Conservation (phyloP, 1,284 basidiomycete genomes). For the Xerocomus nothofagi region DNA sequence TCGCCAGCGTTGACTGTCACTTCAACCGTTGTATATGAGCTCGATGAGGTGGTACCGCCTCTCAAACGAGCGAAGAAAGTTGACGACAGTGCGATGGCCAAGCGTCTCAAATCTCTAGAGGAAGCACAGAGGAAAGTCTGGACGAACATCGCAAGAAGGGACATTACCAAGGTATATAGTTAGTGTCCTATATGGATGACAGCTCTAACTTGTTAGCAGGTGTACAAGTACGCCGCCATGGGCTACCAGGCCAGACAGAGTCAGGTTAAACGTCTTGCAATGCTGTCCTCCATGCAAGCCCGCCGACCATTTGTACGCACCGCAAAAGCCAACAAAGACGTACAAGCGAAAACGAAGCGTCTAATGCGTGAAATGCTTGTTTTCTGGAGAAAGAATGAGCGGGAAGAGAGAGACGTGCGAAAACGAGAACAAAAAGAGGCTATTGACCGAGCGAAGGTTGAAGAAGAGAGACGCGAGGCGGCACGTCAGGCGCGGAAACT, state of each 20-base stretch:
- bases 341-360: slow-evolving; percentile 84
- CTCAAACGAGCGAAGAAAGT: slow-evolving; percentile 73
- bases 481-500: slow-evolving; percentile 95
- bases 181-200: neutral
- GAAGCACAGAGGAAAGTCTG: slow-evolving; percentile 86
- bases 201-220: slow-evolving; percentile 45
- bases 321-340: slow-evolving; percentile 84
- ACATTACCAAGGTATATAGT: slow-evolving; percentile 71
- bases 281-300: slow-evolving; percentile 76
- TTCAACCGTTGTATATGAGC: slow-evolving; percentile 64
- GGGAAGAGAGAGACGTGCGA: slow-evolving; percentile 90
- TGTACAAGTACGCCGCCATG: slow-evolving; percentile 74
- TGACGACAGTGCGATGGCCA: slow-evolving; percentile 67
- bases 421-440: slow-evolving; percentile 96
- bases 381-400: slow-evolving; percentile 98
- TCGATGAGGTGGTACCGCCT: slow-evolving; percentile 66
- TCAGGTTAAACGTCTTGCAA: slow-evolving; percentile 78
- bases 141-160: slow-evolving; percentile 79
- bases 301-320: slow-evolving; percentile 79
- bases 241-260: slow-evolving; percentile 64
- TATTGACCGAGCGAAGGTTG: slow-evolving; percentile 84
- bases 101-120: slow-evolving; percentile 74
- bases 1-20: slow-evolving; percentile 59
- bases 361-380: slow-evolving; percentile 94
- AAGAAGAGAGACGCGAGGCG: slow-evolving; percentile 96